Evolutionary conservation across 1,284 basidiomycete species (phyloP).

Genomic region (Trichosporon faecale): DNA sequence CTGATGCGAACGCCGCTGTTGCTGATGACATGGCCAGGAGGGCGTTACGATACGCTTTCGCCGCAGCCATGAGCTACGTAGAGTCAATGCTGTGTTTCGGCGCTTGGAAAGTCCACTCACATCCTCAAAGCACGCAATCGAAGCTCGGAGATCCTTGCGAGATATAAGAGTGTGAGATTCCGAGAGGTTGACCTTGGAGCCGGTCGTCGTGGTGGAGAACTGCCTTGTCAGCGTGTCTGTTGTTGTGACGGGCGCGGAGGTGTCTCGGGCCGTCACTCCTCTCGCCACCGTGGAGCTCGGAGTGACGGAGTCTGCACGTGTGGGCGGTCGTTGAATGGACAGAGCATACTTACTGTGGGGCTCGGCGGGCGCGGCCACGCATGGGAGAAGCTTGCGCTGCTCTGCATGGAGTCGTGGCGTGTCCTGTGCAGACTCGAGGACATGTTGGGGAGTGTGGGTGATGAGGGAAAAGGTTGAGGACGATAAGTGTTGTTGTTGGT

Average conservation of each 20-base stretch:
- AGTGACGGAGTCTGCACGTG: not conserved
- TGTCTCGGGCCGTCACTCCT: not conserved
- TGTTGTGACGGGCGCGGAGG: not conserved
- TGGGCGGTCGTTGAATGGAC: not conserved
- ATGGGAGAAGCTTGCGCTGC: conserved; percentile 11
- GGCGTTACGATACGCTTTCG: conserved; percentile 77
- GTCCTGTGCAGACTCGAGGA: conserved; percentile 1
- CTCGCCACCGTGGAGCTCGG: conserved; percentile 3
- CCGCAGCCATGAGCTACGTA: conserved; percentile 67
- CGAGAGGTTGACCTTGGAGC: conserved; percentile 45
- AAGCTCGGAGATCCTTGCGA: conserved; percentile 48
- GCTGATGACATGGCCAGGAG: conserved; percentile 78
- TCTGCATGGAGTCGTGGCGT: conserved; percentile 25
- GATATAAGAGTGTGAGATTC: conserved; percentile 47
- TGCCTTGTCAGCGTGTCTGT: conserved; percentile 22
- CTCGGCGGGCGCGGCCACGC: conserved; percentile 23
- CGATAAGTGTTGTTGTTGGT: conserved; percentile 10
- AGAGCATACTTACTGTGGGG: conserved; percentile 19
- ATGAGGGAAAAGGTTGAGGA: not conserved
- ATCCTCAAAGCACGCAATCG: conserved; percentile 50
- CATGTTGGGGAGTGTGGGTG: conserved; percentile 5
- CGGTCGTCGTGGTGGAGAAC: conserved; percentile 51
- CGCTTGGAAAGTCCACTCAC: conserved; percentile 27
- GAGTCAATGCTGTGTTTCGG: not conserved
- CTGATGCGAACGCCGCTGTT: conserved; percentile 80